These are phyloP conservation scores for Globisporangium mamillatum DNA, from an alignment of 352 stramenopile species.

Conservation along the genomic window DNA sequence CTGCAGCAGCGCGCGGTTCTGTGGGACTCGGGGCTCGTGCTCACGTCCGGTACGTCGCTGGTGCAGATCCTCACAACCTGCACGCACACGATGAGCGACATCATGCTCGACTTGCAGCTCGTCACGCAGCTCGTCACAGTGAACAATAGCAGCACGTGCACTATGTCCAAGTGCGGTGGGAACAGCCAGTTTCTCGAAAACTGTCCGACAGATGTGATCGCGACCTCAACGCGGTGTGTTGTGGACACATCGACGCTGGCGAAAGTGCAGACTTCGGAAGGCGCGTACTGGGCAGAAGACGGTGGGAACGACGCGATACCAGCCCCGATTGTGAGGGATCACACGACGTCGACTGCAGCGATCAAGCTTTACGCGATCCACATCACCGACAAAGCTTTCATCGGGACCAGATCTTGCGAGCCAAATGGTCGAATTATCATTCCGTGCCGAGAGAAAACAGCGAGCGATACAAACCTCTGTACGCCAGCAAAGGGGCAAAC, in stretches of 20 bases:
- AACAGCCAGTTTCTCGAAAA: slow-evolving; percentile 51
- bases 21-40: slow-evolving; percentile 69
- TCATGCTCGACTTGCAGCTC: slow-evolving; percentile 44
- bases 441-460: slow-evolving; percentile 49
- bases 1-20: slow-evolving; percentile 69
- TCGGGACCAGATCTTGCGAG: slow-evolving; percentile 45
- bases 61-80: slow-evolving; percentile 65
- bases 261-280: slow-evolving; percentile 22
- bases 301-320: slow-evolving; percentile 46
- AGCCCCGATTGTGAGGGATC: slow-evolving; percentile 46
- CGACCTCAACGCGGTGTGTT: slow-evolving; percentile 39
- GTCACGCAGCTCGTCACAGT: slow-evolving; percentile 26
- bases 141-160: slow-evolving; percentile 19
- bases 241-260: slow-evolving; percentile 36
- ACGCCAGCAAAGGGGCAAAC: slow-evolving; percentile 25
- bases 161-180: slow-evolving; percentile 32
- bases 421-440: slow-evolving; percentile 58
- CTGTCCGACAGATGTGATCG: slow-evolving; percentile 35
- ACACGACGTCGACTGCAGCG: slow-evolving; percentile 25
- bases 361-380: slow-evolving; percentile 60
- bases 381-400: slow-evolving; percentile 39
- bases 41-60: slow-evolving; percentile 30
- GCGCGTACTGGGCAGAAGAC: slow-evolving; percentile 65
- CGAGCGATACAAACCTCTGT: slow-evolving; percentile 50
- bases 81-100: slow-evolving; percentile 52